Percentiles rank a stretch among this genome's conserved stretches.
Evolutionary conservation across 306 rosid species (phyloP).

Genomic region (Neltuma alba): DNA sequence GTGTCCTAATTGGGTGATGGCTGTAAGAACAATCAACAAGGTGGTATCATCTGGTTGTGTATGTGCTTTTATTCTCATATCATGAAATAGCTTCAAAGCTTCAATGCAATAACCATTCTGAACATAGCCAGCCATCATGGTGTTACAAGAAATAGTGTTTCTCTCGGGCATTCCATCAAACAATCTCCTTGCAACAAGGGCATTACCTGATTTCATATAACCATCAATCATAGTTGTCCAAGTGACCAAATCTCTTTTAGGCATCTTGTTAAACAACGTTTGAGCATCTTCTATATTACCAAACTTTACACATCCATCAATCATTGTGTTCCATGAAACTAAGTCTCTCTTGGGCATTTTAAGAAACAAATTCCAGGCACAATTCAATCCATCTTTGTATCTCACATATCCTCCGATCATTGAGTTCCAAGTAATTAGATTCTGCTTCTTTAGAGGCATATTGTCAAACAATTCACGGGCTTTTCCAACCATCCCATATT

Average conservation of each 20-base stretch:
- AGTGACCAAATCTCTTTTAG: slow-evolving; percentile 55
- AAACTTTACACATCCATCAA: slow-evolving; percentile 64
- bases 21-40: slow-evolving; percentile 63
- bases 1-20: slow-evolving; percentile 59
- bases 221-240: slow-evolving; percentile 79
- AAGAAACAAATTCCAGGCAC: slow-evolving; percentile 65
- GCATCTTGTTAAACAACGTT: slow-evolving; percentile 54
- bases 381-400: slow-evolving; percentile 45
- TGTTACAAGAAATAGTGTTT: slow-evolving; percentile 58
- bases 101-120: slow-evolving; percentile 60
- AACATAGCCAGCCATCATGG: slow-evolving; percentile 78
- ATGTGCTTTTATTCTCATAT: slow-evolving; percentile 43
- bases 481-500: slow-evolving; percentile 48
- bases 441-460: slow-evolving; percentile 54
- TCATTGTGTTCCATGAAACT: slow-evolving; percentile 79
- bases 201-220: slow-evolving; percentile 52
- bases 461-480: slow-evolving; percentile 63
- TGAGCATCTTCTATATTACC: slow-evolving; percentile 64
- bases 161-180: slow-evolving; percentile 68
- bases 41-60: slow-evolving; percentile 59
- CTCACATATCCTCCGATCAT: slow-evolving; percentile 62
- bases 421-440: slow-evolving; percentile 77
- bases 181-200: slow-evolving; percentile 54
- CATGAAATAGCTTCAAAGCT: slow-evolving; percentile 62
- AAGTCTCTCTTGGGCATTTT: slow-evolving; percentile 64